Evolutionary conservation across 306 rosid species (phyloP), one percentile per base, ranked within the genome.

Genomic region (Purshia tridentata): DNA sequence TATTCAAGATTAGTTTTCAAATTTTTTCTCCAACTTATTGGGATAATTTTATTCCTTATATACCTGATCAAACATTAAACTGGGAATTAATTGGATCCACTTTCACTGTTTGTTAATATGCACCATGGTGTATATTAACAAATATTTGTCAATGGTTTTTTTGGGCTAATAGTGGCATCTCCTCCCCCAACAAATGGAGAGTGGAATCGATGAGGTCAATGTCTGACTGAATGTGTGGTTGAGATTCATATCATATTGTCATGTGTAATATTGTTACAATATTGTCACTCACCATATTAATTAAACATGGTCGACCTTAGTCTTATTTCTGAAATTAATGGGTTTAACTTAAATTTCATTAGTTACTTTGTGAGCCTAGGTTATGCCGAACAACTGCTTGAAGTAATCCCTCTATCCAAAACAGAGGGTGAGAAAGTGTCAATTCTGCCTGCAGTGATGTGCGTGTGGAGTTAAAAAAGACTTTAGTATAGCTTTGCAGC

Each of bases 401-500:
- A 60, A 35, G 4, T 37, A 60, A 37, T 60, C 46, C 46, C 6
- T 37, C 46, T 37, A 37, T 60, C 65, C 46, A 4, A 6, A 60
- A 60, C 35, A 35, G 7, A 22, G 1, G 22, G 42, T 47, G 18
- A 46, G 10, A 18, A 5, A 66, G 71, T 12, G 19, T 66, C 71
- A 6, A 60, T 60, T 15, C 45, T 37, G 65, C 35, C 35, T 29
- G 35, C 35, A 29, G 35, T 29, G 35, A 29, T 29, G 35, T 29
- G 2, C 35, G 35, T 29, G 35, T 7, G 41, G 41, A 49, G 54
- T 50, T 41, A 39, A 42, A 23, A 67, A 35, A 8, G 59, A 23
- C 39, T 37, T 15, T 1, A 15, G 46, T 37, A 46, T 65, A 68
- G 70, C 64, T 15, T 29, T 83, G 46, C 40, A 69, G 78, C 72